Evolutionary conservation across 2,329 filamentous ascomycete species (phyloP).

Genomic region (Leptographium procerum): DNA sequence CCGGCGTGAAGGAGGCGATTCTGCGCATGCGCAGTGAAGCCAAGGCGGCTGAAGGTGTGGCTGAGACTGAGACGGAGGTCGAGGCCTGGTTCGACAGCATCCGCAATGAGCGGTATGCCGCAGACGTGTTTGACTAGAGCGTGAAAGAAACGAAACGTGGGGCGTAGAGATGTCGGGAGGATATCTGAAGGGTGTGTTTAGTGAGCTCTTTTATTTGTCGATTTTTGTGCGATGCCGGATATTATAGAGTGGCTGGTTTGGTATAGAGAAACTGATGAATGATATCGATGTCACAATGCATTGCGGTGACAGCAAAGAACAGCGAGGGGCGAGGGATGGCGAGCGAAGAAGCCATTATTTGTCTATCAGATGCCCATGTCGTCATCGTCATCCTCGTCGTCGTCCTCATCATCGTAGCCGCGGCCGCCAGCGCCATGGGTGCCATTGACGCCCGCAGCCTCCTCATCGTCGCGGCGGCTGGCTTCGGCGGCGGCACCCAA

Average conservation of each 20-base stretch:
- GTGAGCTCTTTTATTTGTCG: no score
- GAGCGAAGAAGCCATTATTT: neutral
- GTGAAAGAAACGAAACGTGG: no score
- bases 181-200: no score
- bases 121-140: conserved; percentile 47
- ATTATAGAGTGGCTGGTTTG: no score
- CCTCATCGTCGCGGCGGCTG: conserved; percentile 63
- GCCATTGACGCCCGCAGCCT: conserved; percentile 52
- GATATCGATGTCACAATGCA: neutral
- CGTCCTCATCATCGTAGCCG: conserved; percentile 49
- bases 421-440: conserved; percentile 42
- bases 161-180: no score
- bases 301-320: neutral
- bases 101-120: conserved; percentile 44
- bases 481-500: conserved; percentile 74
- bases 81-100: conserved; percentile 36
- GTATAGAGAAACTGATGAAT: neutral
- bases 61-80: conserved; percentile 25
- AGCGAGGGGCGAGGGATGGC: neutral
- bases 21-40: conserved; percentile 24
- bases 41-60: conserved; percentile 17
- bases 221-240: no score
- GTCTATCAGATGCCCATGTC: conserved; percentile 29
- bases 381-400: conserved; percentile 41
- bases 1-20: conserved; percentile 25